Percentiles rank a stretch among this genome's conserved stretches.
Evolutionary conservation across 257 asterid genomes (phyloP).

Genomic region (Solanum ahanhuiri): DNA sequence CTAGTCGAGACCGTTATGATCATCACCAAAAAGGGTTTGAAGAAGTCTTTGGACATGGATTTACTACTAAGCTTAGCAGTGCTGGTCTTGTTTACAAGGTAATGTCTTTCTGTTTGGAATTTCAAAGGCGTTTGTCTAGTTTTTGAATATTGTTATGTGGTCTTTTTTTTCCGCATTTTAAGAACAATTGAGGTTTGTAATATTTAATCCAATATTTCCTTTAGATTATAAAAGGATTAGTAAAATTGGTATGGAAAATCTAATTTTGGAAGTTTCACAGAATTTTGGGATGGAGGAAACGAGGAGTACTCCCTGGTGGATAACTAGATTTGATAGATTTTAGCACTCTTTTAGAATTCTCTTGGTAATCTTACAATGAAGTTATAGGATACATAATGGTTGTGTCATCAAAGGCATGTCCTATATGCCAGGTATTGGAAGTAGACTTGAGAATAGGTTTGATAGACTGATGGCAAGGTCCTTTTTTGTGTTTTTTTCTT

Average conservation of each 20-base stretch:
- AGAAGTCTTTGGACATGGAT: slow-evolving; percentile 16
- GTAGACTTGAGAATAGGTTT: background rate
- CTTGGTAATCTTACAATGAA: no score
- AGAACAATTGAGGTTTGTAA: background rate
- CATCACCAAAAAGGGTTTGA: slow-evolving; percentile 24
- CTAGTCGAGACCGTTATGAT: slow-evolving; percentile 31
- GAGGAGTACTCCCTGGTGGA: background rate
- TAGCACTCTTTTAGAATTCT: background rate
- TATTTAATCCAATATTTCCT: background rate
- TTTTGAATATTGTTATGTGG: background rate
- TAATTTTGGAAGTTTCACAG: background rate
- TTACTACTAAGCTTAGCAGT: slow-evolving; percentile 16
- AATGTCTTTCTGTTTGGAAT: background rate
- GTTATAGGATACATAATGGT: background rate
- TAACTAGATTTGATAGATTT: background rate
- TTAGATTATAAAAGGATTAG: background rate
- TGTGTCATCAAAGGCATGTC: background rate
- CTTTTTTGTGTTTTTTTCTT: background rate
- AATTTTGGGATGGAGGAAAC: background rate
- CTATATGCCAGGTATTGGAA: background rate
- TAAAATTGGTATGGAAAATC: background rate
- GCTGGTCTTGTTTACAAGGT: slow-evolving; percentile 27
- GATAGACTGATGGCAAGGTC: background rate
- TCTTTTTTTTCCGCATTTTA: background rate
- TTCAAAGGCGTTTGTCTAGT: background rate